Evolutionary conservation across 495 filamentous ascomycete species (phyloP).

Genomic region (Patellaria atrata): DNA sequence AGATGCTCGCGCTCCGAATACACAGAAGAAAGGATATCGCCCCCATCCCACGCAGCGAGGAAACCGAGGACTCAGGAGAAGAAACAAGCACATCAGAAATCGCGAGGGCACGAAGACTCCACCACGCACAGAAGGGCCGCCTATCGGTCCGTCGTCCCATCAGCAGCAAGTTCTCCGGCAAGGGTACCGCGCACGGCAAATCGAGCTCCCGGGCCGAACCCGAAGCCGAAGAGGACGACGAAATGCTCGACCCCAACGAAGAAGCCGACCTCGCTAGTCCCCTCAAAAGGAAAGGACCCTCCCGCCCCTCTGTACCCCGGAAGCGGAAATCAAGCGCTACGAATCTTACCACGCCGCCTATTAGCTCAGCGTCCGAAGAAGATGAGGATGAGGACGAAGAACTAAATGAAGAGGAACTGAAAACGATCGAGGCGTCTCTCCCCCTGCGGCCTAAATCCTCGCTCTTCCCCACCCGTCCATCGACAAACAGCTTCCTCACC

Average conservation of each 20-base stretch:
- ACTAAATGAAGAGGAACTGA: constrained; percentile 13
- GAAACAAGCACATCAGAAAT: no score
- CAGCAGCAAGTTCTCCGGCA: constrained; percentile 34
- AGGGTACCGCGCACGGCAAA: constrained; percentile 24
- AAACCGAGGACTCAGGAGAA: constrained; percentile 4
- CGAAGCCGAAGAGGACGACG: constrained; percentile 30
- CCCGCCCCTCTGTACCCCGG: not conserved
- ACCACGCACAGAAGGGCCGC: constrained; percentile 3
- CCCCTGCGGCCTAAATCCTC: constrained; percentile 24
- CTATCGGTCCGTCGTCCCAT: constrained; percentile 39
- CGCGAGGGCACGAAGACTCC: constrained; percentile 3
- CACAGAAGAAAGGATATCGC: constrained; percentile 8
- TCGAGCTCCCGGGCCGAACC: constrained; percentile 9
- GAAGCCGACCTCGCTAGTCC: constrained; percentile 32
- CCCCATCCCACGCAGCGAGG: no score
- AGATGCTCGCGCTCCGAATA: constrained; percentile 8
- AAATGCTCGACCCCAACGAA: constrained; percentile 6
- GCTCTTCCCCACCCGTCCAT: constrained; percentile 15
- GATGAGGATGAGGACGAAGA: constrained; percentile 15
- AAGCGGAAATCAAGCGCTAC: constrained; percentile 7
- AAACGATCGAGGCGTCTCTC: constrained; percentile 19
- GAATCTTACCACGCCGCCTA: constrained; percentile 5
- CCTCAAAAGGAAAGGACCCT: constrained; percentile 24
- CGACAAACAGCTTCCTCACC: constrained; percentile 17
- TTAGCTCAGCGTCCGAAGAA: constrained; percentile 3